Evolutionary conservation across 2,329 filamentous ascomycete genomes (phyloP).

Genomic region (Talaromyces sp.): DNA sequence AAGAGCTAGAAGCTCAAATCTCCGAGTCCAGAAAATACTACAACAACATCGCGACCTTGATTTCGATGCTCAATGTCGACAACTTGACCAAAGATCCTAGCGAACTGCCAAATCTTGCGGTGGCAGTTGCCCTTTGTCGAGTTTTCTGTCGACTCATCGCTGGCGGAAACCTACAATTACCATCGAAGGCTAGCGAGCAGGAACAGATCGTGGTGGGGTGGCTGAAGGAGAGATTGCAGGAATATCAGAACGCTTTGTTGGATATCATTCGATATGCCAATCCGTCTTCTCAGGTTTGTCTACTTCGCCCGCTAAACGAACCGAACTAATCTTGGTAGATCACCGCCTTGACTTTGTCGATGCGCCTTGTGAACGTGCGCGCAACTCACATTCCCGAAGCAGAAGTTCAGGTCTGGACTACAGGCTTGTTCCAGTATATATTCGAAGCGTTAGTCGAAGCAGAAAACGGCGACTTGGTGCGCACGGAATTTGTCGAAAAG

Average conservation of each 20-base stretch:
- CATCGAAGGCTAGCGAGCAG: conserved; percentile 65
- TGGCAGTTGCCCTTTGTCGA: conserved; percentile 77
- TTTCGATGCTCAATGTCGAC: conserved; percentile 57
- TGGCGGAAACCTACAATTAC: conserved; percentile 65
- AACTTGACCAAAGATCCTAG: conserved; percentile 36
- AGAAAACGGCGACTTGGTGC: conserved; percentile 56
- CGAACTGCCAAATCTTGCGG: conserved; percentile 60
- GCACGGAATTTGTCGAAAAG: conserved; percentile 70
- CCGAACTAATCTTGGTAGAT: conserved; percentile 40
- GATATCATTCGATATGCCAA: conserved; percentile 60
- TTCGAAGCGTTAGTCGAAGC: conserved; percentile 61
- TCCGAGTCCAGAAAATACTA: conserved; percentile 84
- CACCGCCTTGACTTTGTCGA: conserved; percentile 71
- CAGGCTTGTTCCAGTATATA: conserved; percentile 62
- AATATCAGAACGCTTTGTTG: conserved; percentile 65
- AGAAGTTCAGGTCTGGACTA: conserved; percentile 67
- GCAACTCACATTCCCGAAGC: conserved; percentile 59
- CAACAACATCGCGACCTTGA: conserved; percentile 77
- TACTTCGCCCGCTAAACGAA: conserved; percentile 12
- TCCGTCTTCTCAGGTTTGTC: conserved; percentile 50
- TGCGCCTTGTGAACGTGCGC: conserved; percentile 82
- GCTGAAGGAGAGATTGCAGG: conserved; percentile 70
- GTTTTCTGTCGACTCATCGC: conserved; percentile 80
- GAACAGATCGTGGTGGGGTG: conserved; percentile 72
- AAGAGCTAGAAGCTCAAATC: conserved; percentile 75